Conservation (phyloP, 2,329 filamentous ascomycete genomes). For the Huntiella abstrusa region DNA sequence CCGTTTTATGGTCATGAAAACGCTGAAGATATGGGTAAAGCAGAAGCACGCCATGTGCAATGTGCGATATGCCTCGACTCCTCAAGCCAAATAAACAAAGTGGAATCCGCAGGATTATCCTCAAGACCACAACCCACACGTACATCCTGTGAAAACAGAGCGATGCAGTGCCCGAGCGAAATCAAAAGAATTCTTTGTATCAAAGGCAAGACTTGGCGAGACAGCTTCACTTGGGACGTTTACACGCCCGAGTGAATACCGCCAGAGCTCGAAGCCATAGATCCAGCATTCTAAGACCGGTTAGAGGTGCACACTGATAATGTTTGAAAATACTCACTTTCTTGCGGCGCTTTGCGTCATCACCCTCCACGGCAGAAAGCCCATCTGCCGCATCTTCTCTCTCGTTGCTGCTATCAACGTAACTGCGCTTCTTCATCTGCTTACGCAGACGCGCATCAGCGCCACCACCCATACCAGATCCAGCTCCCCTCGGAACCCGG, state of each 20-base stretch:
- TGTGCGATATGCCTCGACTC: background rate
- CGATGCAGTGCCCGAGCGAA: no score
- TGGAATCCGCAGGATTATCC: background rate
- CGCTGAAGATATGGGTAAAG: background rate
- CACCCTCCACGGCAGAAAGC: constrained; percentile 52
- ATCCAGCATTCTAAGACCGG: constrained; percentile 27
- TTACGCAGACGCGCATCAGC: constrained; percentile 36
- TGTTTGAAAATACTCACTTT: constrained; percentile 28
- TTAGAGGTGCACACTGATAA: constrained; percentile 21
- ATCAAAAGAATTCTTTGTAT: no score
- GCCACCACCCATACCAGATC: constrained; percentile 1
- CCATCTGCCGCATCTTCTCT: constrained; percentile 43
- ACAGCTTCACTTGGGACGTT: constrained; percentile 1
- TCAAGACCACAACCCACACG: no score
- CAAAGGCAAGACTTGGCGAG: no score
- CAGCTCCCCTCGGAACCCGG: constrained; percentile 3
- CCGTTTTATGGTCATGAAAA: background rate
- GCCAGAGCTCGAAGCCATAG: constrained; percentile 23
- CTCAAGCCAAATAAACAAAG: no score
- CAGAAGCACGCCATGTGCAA: background rate
- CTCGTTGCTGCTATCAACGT: constrained; percentile 55
- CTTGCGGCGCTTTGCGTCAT: constrained; percentile 42
- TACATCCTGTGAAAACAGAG: no score
- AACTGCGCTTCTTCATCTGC: constrained; percentile 53
- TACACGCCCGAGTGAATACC: constrained; percentile 35